Conservation (phyloP, 805 yeast species). For the Saturnispora dispora region DNA sequence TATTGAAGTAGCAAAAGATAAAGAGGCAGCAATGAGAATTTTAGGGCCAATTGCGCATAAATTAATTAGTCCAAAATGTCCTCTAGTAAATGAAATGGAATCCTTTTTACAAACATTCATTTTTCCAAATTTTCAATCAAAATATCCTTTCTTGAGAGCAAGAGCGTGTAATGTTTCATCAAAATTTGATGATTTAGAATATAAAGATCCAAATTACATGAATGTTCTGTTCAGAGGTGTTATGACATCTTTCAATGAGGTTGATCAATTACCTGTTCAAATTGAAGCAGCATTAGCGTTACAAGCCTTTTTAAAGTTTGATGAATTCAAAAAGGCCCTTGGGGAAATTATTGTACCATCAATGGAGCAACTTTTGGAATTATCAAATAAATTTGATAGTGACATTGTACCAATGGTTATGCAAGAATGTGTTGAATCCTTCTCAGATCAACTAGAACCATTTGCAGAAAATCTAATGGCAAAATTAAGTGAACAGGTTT, state of each 20-base stretch:
- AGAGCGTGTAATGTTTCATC: slow-evolving; percentile 60
- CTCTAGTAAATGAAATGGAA: slow-evolving; percentile 58
- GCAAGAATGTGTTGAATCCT: slow-evolving; percentile 91
- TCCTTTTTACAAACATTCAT: slow-evolving; percentile 52
- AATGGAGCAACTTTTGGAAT: slow-evolving; percentile 65
- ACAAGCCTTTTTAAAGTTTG: slow-evolving; percentile 63
- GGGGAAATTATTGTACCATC: slow-evolving; percentile 64
- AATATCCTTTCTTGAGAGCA: slow-evolving; percentile 62
- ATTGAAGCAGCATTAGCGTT: slow-evolving; percentile 79
- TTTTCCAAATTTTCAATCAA: slow-evolving; percentile 61
- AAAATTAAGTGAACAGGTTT: slow-evolving; percentile 65
- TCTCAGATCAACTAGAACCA: slow-evolving; percentile 83
- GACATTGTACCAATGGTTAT: slow-evolving; percentile 84
- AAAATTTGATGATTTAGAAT: slow-evolving; percentile 54
- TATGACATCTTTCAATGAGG: slow-evolving; percentile 35
- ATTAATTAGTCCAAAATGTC: slow-evolving; percentile 45
- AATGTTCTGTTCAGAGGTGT: slow-evolving; percentile 39
- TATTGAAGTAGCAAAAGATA: slow-evolving; percentile 49
- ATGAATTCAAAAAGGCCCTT: slow-evolving; percentile 59
- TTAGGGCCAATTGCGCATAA: slow-evolving; percentile 64
- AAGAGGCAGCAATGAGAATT: slow-evolving; percentile 73
- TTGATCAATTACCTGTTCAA: slow-evolving; percentile 59
- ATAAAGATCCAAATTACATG: slow-evolving; percentile 32
- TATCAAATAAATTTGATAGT: slow-evolving; percentile 75
- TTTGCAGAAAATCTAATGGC: slow-evolving; percentile 62